Evolutionary conservation across 768 basidiomycete species (phyloP), one percentile per base, ranked within the genome.

Genomic region (Amanita inopinata): DNA sequence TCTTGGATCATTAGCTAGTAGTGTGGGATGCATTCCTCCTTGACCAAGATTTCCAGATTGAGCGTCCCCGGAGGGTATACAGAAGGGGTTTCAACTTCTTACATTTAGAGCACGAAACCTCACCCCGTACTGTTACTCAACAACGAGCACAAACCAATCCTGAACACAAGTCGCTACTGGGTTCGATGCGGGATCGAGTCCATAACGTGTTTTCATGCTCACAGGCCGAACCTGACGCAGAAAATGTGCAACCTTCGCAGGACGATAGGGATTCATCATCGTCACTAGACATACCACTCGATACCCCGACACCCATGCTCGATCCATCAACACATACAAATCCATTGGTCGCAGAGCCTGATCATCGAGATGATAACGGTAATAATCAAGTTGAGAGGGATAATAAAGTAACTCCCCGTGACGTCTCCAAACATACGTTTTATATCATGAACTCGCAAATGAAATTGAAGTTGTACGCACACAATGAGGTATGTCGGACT

Each of bases 11-110:
- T 3, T 53, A 93, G 86, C 66, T 83, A n/a, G 66, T 64, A n/a
- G 64, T 96, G 28, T 89, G 84, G 78, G 94, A 98, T 46, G 92
- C 97, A 9, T 94, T 99, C 62, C 69, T 97, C 30, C 65, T 98
- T 39, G 94, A 98, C 57, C 63, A 75, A 0, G 83, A 91, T 55
- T 98, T 99, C 56, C 69, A 71, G 39, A 90, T 98, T 41, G 80
- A 91, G 54, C 77, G 88, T n/a, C 94, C 94, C 1, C 83, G 77
- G 55, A 73, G 94, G 25, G 84, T 85, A 51, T 91, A 92, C 55
- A 80, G 92, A 11, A 83, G 88, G 52, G 87, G 89, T 3, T 62
- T 97, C 22, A 78, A 79, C 49, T 62, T 92, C 15, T 59, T 83
- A 46, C 73, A 76, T 43, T 59, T 63, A 40, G 50, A 50, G 15